Conservation (phyloP, 75 land plant species). For the Picea sitchensis region DNA sequence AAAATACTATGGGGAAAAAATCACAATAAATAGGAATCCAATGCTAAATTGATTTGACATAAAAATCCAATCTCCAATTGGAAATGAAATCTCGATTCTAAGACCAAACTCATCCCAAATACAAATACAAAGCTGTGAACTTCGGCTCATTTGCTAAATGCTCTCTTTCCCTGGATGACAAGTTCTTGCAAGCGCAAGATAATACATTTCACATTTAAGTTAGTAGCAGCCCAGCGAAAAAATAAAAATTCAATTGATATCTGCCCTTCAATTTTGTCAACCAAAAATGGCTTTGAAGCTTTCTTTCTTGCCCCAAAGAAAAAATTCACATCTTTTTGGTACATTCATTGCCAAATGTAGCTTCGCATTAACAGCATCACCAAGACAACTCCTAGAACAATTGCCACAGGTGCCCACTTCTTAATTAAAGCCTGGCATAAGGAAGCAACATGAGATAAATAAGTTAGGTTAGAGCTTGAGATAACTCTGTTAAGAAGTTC, state of each 20-base stretch:
- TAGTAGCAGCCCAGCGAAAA: conserved; percentile 1
- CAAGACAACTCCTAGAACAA: conserved; percentile 82
- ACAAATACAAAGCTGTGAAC: conserved; percentile 1
- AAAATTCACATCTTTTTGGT: not conserved
- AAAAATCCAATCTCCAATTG: not conserved
- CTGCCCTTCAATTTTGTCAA: conserved; percentile 1
- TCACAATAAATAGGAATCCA: not conserved
- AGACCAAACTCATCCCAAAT: not conserved
- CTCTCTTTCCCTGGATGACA: not conserved
- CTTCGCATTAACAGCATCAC: conserved; percentile 72
- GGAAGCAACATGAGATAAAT: not conserved
- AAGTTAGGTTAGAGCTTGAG: not conserved
- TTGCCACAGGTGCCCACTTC: conserved; percentile 95
- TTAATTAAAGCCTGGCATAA: conserved; percentile 75
- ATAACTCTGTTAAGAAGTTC: not conserved
- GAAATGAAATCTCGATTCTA: not conserved
- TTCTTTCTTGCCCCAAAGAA: not conserved
- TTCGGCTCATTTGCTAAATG: not conserved
- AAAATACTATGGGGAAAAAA: not conserved
- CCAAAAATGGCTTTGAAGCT: not conserved
- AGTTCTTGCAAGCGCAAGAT: not conserved
- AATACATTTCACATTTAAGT: not conserved
- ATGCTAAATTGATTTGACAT: not conserved
- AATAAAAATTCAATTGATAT: not conserved
- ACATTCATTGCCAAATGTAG: conserved; percentile 55